Base-by-base conservation (phyloP, 2,329 filamentous ascomycete species). In the Xylaria sp. region DNA sequence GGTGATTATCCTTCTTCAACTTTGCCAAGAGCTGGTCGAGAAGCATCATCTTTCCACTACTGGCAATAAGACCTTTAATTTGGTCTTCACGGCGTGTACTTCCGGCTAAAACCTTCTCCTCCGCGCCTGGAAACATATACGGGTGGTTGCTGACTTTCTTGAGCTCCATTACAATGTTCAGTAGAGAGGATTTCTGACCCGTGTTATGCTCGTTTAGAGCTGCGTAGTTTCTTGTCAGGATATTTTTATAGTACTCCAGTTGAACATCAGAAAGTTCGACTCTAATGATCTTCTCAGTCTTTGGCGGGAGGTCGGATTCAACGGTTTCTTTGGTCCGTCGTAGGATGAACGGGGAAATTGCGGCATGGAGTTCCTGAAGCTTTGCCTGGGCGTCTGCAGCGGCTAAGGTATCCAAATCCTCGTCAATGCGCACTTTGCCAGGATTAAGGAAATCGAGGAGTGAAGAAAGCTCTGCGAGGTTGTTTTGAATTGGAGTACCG, bases 141-240 rank as follows among this genome's bases (percentile, higher is more conserved):
- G 95, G 94, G 73, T 99, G 95, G 72, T 99, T 99, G 79, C 94
- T 98, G 74, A 95, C 93, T 78, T 99, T 99, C 81, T 99, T 99
- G 72, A 99, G 78, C 76, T 99, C 95, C 95, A 99, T 99, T 87
- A 99, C 97, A 75, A 99, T 95, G 77, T 99, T 99, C 66, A 99
- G 81, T 13, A 99, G 80, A 0, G 94, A 98, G 68, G 96, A 94
- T 77, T 97, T 98, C 75, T 96, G 92, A 5, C 94, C 95, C 63
- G 87, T 92, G 44, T 90, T 89, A 46, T 93, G 94, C 72, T 97
- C 91, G 70, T 96, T 97, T 31, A 99, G 83, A 3, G 94, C 95
- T 29, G 93, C 88, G 72, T 99, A 99, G 74, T 99, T 99, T 71
- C 94, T 89, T 0, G 95, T 98, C 23, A 99, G 83, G 61, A 99